Conservation (phyloP, 2,329 filamentous ascomycete genomes). For the Nannizziopsis barbatae region DNA sequence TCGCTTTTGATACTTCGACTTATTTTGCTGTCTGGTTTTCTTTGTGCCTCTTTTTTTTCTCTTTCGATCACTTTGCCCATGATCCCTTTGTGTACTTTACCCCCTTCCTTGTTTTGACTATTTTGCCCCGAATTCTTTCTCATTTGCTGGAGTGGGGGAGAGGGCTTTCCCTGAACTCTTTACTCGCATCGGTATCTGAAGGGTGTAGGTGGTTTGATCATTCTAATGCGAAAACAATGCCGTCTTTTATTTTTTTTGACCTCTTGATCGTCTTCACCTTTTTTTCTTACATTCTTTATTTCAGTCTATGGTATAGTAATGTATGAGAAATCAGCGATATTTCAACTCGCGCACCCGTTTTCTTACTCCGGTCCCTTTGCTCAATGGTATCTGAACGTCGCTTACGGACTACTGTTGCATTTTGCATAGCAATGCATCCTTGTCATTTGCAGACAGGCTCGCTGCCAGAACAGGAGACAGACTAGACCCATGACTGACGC, state of each 20-base stretch:
- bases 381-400: not conserved
- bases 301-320: conserved; percentile 10
- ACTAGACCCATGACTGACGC: no score
- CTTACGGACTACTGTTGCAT: not conserved
- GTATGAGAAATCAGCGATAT: conserved; percentile 8
- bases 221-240: conserved; percentile 16
- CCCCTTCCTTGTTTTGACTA: not conserved
- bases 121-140: conserved; percentile 16
- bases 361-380: not conserved
- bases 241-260: conserved; percentile 13
- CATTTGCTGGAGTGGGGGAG: conserved; percentile 6
- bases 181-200: conserved; percentile 9
- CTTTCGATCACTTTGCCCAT: not conserved
- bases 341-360: not conserved
- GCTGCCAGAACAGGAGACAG: no score
- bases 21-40: not conserved
- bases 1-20: conserved; percentile 1
- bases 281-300: conserved; percentile 10
- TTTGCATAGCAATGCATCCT: no score
- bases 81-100: conserved; percentile 9
- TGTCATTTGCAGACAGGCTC: no score
- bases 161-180: conserved; percentile 2
- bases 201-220: conserved; percentile 17
- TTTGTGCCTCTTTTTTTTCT: conserved; percentile 1
- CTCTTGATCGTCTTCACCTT: not conserved